Conservation (phyloP, 352 stramenopile species). For the Hyphochytrium catenoides region DNA sequence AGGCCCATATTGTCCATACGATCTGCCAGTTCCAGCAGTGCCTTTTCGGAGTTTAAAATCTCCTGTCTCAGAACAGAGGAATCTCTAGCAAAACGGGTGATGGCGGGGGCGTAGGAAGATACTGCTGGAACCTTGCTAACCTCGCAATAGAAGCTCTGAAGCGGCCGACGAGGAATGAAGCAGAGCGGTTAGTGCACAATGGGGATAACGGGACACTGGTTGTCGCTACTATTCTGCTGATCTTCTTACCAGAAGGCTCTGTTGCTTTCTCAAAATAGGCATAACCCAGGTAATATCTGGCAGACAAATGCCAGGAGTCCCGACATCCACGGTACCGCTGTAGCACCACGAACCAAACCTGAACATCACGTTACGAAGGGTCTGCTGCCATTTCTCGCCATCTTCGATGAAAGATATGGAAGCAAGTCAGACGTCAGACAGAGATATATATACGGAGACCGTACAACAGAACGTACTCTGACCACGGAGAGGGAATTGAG, state of each 20-base stretch:
- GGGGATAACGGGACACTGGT: too few species aligned
- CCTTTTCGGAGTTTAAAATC: neutral
- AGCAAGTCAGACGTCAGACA: too few species aligned
- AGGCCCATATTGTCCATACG: neutral
- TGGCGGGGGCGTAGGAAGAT: neutral
- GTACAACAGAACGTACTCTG: too few species aligned
- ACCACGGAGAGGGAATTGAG: too few species aligned
- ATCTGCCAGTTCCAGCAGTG: neutral
- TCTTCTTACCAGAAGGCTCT: conserved; percentile 55
- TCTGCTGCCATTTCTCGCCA: too few species aligned
- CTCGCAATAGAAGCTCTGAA: too few species aligned
- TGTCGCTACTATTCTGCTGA: too few species aligned
- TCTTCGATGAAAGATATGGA: too few species aligned
- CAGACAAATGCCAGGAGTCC: conserved; percentile 57
- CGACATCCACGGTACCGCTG: conserved; percentile 69
- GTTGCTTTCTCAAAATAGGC: conserved; percentile 70
- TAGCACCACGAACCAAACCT: conserved; percentile 87
- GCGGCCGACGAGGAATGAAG: too few species aligned
- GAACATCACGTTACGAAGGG: conserved; percentile 77
- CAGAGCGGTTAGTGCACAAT: too few species aligned
- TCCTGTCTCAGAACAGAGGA: neutral
- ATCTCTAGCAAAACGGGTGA: neutral
- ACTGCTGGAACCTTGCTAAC: conserved; percentile 52
- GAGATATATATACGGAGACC: too few species aligned
- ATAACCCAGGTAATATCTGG: conserved; percentile 78